These are phyloP conservation scores for Chaetomidium leptoderma DNA, from an alignment of 495 filamentous ascomycete genomes.

Conservation along the genomic window DNA sequence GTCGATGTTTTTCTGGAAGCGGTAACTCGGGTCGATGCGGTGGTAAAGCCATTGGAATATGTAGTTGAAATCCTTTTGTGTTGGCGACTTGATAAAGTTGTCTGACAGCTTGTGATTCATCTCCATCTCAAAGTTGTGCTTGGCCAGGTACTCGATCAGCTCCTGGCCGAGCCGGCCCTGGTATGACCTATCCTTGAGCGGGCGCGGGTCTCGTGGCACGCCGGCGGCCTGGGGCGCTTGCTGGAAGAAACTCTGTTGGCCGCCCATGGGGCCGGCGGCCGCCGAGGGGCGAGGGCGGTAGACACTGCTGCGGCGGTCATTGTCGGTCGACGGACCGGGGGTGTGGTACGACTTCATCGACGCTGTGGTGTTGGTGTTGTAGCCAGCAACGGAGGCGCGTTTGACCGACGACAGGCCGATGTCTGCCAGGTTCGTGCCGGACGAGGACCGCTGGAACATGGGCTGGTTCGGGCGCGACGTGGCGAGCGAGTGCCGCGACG, in stretches of 20 bases:
- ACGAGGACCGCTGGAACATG: constrained; percentile 77
- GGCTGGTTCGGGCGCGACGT: constrained; percentile 75
- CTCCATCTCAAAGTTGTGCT: constrained; percentile 93
- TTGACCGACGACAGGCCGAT: constrained; percentile 80
- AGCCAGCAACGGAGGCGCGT: constrained; percentile 70
- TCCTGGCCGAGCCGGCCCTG: constrained; percentile 81
- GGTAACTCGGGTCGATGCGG: constrained; percentile 86
- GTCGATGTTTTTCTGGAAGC: constrained; percentile 87
- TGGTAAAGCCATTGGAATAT: constrained; percentile 98
- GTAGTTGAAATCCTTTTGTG: constrained; percentile 93
- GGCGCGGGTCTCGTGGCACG: constrained; percentile 81
- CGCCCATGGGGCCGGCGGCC: constrained; percentile 49
- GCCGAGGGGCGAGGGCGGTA: constrained; percentile 63
- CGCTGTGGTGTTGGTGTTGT: constrained; percentile 64
- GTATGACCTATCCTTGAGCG: constrained; percentile 74
- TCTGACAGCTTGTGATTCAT: constrained; percentile 87
- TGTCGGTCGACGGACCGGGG: constrained; percentile 44
- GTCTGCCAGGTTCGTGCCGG: constrained; percentile 68
- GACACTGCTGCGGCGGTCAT: constrained; percentile 77
- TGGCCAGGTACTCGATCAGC: constrained; percentile 81
- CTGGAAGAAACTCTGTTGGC: constrained; percentile 88
- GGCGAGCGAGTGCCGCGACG: constrained; percentile 80
- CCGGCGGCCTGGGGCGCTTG: constrained; percentile 73
- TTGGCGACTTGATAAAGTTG: constrained; percentile 87
- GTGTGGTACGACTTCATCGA: constrained; percentile 50